Base-by-base conservation (phyloP, 129 eudicot species). In the Centaurea solstitialis region DNA sequence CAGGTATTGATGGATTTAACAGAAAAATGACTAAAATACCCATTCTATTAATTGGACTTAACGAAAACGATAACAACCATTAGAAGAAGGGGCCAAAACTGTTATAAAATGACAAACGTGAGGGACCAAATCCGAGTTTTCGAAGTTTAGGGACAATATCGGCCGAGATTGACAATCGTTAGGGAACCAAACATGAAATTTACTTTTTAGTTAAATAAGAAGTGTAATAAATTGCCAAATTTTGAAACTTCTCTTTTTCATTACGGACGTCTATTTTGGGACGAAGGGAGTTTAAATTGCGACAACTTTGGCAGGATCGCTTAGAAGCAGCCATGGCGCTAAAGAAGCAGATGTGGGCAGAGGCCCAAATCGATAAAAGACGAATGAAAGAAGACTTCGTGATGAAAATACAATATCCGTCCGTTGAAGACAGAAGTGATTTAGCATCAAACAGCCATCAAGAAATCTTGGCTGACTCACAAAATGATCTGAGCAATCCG, bases 311-410 rank as follows among this genome's bases (percentile, higher is more conserved):
- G n/a, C 82, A 94, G 98, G 99, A 92, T 57, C 97, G 99, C 21
- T 77, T 90, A 82, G 99, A 94, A 78, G 93, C 97, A 62, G 97
- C 99, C 61, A 88, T 85, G 89, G 87, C 94, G 28, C 57, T 94
- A 75, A 94, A 94, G 91, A 94, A 94, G 87, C 99, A 94, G 77
- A 92, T 92, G 94, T 94, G 91, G 97, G 93, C 94, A 4, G 99
- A 94, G 75, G 97, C 94, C 12, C 97, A 90, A 76, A 81, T 89
- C 12, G 97, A 92, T 79, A 94, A 91, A 75, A 88, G 97, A 17
- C 91, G 96, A 10, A 39, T 88, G 77, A 90, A 87, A 79, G 99
- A 94, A 82, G 97, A 94, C 33, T 84, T 43, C 83, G 61, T 76
- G 41, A 57, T 85, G 39, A 94, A 85, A 77, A 69, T 86, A 67